A percentile compares a stretch with the other conserved stretches of the same genome.
Evolutionary conservation across 2,329 filamentous ascomycete genomes (phyloP).

Genomic region (Nothopassalora personata): DNA sequence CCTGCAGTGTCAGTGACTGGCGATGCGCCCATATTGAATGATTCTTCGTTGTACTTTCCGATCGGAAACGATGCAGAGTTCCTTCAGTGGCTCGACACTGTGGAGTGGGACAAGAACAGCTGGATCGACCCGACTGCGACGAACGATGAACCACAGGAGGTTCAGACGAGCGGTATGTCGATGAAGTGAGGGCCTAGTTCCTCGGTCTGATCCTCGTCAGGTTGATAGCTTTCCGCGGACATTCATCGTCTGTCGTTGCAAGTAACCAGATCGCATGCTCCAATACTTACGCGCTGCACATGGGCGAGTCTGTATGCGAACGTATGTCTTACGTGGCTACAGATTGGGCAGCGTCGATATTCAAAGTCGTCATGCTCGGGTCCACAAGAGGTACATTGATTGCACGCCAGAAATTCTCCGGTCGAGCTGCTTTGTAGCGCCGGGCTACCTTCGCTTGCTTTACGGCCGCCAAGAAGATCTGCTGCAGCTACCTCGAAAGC

Average conservation of each 20-base stretch:
- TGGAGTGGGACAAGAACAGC: slow-evolving; percentile 38
- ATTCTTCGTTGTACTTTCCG: slow-evolving; percentile 33
- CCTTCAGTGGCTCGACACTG: slow-evolving; percentile 40
- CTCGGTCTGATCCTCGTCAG: no score
- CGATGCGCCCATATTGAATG: slow-evolving; percentile 22
- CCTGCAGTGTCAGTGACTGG: slow-evolving; percentile 8
- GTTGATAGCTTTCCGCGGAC: no score
- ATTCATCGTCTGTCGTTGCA: no score
- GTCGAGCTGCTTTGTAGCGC: neutral
- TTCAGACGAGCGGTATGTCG: neutral
- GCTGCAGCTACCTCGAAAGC: neutral
- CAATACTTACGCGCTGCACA: no score
- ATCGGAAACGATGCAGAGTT: slow-evolving; percentile 40
- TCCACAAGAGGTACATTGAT: neutral
- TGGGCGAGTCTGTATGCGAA: no score
- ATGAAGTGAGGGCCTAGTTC: neutral
- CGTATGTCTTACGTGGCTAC: neutral
- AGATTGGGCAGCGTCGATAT: neutral
- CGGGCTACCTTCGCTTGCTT: neutral
- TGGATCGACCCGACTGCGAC: neutral
- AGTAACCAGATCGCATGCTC: no score
- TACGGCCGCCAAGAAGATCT: neutral
- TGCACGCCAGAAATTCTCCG: neutral
- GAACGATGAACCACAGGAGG: neutral
- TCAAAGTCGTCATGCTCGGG: neutral